phyloP scores from a whole-genome alignment of 768 basidiomycete species.

The Mycena latifolia region DNA sequence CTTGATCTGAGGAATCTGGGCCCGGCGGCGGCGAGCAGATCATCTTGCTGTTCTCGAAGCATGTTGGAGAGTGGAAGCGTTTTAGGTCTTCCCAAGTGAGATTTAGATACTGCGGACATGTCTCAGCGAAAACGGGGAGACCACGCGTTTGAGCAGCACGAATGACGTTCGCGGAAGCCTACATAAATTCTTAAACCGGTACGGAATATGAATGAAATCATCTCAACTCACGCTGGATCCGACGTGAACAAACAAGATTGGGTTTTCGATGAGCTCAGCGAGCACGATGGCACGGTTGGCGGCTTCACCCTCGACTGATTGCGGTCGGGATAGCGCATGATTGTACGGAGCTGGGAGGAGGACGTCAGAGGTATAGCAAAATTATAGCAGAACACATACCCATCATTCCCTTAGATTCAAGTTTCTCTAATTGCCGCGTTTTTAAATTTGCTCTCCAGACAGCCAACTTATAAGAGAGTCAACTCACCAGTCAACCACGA shows the following conservation, averaged over 20 bases:
- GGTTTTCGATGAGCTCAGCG: constrained; percentile 14
- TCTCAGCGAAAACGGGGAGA: constrained; percentile 17
- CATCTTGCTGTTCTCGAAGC: constrained; percentile 24
- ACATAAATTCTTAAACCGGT: neutral
- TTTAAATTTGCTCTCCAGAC: no score
- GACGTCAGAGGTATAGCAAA: no score
- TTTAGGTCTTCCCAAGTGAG: constrained; percentile 23
- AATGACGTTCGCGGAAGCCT: constrained; percentile 14
- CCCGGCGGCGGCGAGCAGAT: constrained; percentile 21
- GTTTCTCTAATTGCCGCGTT: constrained; percentile 3
- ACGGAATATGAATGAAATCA: no score
- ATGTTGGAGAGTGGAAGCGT: constrained; percentile 15
- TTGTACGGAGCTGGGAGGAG: neutral
- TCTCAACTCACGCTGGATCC: constrained; percentile 14
- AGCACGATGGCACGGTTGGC: constrained; percentile 18
- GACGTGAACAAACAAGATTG: constrained; percentile 19
- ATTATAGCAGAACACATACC: constrained; percentile 1
- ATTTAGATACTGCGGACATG: constrained; percentile 16
- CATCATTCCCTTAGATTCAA: constrained; percentile 20
- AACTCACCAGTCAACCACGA: constrained; percentile 12
- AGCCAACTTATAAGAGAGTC: neutral
- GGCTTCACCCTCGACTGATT: constrained; percentile 17
- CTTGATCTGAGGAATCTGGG: constrained; percentile 18
- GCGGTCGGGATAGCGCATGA: constrained; percentile 17
- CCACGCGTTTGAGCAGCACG: constrained; percentile 18